phyloP scores from a whole-genome alignment of 352 stramenopile genomes.

The Globisporangium polare region DNA sequence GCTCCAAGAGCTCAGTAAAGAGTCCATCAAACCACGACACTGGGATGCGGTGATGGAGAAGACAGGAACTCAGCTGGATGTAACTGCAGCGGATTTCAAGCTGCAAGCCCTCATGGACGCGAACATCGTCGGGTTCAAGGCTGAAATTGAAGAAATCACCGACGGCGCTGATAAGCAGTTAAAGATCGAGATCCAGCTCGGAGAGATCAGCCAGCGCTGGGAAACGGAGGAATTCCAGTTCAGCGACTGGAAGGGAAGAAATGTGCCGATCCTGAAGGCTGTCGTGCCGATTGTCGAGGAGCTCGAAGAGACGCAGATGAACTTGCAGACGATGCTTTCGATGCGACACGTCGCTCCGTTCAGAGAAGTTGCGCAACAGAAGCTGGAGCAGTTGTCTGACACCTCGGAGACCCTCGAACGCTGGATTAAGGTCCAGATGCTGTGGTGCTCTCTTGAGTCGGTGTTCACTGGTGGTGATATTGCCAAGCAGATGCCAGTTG shows the following conservation, averaged over 20 bases:
- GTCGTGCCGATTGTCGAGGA: constrained; percentile 96
- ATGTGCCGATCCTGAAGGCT: constrained; percentile 94
- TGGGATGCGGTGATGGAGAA: constrained; percentile 97
- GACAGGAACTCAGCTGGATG: constrained; percentile 91
- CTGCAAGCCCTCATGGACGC: constrained; percentile 94
- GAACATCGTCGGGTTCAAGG: constrained; percentile 88
- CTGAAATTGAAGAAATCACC: constrained; percentile 97
- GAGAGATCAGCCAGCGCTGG: constrained; percentile 94
- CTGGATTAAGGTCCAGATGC: constrained; percentile 98
- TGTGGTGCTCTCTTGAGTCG: constrained; percentile 98
- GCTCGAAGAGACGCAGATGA: constrained; percentile 98
- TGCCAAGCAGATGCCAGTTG: constrained; percentile 97
- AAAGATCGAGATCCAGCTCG: constrained; percentile 95
- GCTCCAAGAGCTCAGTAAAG: constrained; percentile 95
- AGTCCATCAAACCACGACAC: constrained; percentile 94
- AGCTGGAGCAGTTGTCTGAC: constrained; percentile 93
- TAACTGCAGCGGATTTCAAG: constrained; percentile 94
- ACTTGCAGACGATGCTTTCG: constrained; percentile 97
- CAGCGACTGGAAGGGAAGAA: constrained; percentile 91
- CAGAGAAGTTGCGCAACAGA: constrained; percentile 92
- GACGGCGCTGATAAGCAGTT: constrained; percentile 97
- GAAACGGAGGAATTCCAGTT: constrained; percentile 95
- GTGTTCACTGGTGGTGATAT: constrained; percentile 99
- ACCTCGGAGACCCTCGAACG: constrained; percentile 97
- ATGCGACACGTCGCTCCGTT: constrained; percentile 97